Evolutionary conservation across 495 filamentous ascomycete genomes (phyloP).

Genomic region (Aspergillus bertholletiae): DNA sequence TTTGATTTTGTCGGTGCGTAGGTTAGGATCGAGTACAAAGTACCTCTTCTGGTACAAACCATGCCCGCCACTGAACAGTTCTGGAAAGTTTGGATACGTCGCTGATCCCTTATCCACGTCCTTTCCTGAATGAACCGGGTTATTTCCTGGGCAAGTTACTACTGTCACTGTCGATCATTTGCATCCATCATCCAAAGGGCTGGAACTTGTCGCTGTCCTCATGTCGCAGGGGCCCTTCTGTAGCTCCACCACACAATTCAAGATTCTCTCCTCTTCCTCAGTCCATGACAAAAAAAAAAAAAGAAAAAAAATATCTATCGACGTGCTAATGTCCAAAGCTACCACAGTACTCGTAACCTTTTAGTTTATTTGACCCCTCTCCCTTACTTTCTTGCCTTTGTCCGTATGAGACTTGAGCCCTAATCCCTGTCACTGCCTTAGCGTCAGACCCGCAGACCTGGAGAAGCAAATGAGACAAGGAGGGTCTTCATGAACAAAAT

Average conservation of each 20-base stretch:
- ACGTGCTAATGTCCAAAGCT: neutral
- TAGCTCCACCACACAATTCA: too few relatives aligned
- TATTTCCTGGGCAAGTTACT: conserved; percentile 3
- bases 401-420: conserved; percentile 7
- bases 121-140: conserved; percentile 4
- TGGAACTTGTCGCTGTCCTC: conserved; percentile 8
- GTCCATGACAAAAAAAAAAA: neutral
- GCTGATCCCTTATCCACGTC: conserved; percentile 10
- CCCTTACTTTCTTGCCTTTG: conserved; percentile 22
- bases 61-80: neutral
- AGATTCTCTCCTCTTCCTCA: too few relatives aligned
- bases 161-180: conserved; percentile 11
- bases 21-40: neutral
- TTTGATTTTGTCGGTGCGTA: neutral
- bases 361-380: conserved; percentile 15
- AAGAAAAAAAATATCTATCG: conserved; percentile 5
- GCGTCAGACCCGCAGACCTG: conserved; percentile 17
- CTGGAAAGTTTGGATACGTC: conserved; percentile 11
- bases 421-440: conserved; percentile 18
- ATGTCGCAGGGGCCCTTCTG: neutral
- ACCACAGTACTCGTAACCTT: too few relatives aligned
- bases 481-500: conserved; percentile 9
- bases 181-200: conserved; percentile 10
- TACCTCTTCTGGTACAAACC: neutral
- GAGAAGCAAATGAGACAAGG: conserved; percentile 22